Conservation (phyloP, 192 early-diverging fungal species). For the Blastocladiella britannica region DNA sequence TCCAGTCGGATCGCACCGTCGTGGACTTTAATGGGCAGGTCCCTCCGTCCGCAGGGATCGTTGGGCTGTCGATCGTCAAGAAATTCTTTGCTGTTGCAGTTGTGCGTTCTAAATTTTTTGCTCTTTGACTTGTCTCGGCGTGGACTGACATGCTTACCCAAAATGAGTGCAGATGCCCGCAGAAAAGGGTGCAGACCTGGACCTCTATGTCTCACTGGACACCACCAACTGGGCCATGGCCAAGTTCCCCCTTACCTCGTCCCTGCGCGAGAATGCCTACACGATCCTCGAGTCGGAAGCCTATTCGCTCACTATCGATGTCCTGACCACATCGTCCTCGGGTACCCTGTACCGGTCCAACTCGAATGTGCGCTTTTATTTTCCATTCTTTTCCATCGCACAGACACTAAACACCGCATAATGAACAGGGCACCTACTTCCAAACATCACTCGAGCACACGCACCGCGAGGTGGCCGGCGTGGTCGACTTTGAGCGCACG, state of each 20-base stretch:
- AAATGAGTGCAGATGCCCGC: neutral
- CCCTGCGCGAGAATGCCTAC: constrained; percentile 42
- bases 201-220: constrained; percentile 12
- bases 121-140: constrained; percentile 4
- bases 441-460: constrained; percentile 54
- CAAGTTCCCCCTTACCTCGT: constrained; percentile 25
- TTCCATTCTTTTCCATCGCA: no score
- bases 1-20: constrained; percentile 22
- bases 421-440: constrained; percentile 74
- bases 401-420: no score
- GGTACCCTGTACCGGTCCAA: constrained; percentile 68
- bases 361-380: no score
- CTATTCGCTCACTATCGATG: constrained; percentile 54
- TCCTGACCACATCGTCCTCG: constrained; percentile 23
- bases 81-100: constrained; percentile 49
- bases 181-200: constrained; percentile 5
- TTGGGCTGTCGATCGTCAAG: constrained; percentile 49
- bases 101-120: constrained; percentile 13
- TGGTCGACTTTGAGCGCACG: constrained; percentile 79
- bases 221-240: constrained; percentile 16
- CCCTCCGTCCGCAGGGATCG: constrained; percentile 36
- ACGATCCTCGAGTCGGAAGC: constrained; percentile 67
- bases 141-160: no score
- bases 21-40: constrained; percentile 33
- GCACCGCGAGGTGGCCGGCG: constrained; percentile 48